These are phyloP conservation scores for Cryptosporidium bovis DNA, from an alignment of 169 alveolate species.

Conservation along the genomic window DNA sequence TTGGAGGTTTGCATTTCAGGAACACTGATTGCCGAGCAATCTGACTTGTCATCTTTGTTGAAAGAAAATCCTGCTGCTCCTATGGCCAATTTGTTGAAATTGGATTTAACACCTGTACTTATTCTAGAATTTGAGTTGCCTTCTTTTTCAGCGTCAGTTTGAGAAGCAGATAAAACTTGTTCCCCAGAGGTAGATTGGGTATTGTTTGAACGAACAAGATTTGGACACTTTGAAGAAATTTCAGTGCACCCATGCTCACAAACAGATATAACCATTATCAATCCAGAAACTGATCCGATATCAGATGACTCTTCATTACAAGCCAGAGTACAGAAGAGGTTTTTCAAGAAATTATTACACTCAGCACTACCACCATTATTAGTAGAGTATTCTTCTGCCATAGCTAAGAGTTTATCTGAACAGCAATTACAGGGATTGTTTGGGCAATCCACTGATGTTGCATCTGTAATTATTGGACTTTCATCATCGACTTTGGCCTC, in stretches of 20 bases:
- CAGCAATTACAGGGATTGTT: constrained; percentile 65
- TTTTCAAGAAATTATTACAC: constrained; percentile 31
- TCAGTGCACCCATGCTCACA: constrained; percentile 55
- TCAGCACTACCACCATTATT: constrained; percentile 10
- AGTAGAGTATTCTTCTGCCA: constrained; percentile 49
- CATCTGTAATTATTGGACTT: constrained; percentile 1
- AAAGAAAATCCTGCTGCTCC: constrained; percentile 24
- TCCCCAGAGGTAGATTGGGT: too few relatives aligned
- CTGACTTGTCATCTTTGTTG: constrained; percentile 24
- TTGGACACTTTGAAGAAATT: constrained; percentile 49
- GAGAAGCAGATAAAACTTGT: not conserved
- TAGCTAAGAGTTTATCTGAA: constrained; percentile 31
- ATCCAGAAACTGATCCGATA: constrained; percentile 36
- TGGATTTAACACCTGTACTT: not conserved
- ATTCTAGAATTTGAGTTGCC: not conserved
- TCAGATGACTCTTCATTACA: constrained; percentile 72
- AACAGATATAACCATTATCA: constrained; percentile 51
- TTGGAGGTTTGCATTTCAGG: constrained; percentile 47
- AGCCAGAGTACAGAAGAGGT: constrained; percentile 66
- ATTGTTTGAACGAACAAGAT: not conserved
- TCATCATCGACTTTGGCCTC: constrained; percentile 25
- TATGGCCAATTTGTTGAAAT: not conserved
- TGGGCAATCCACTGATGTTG: constrained; percentile 52
- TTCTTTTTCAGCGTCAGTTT: not conserved
- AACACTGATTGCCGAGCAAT: constrained; percentile 36